Evolutionary conservation across 257 asterid genomes (phyloP), one percentile per base, ranked within the genome.

Genomic region (Capsicum baccatum): DNA sequence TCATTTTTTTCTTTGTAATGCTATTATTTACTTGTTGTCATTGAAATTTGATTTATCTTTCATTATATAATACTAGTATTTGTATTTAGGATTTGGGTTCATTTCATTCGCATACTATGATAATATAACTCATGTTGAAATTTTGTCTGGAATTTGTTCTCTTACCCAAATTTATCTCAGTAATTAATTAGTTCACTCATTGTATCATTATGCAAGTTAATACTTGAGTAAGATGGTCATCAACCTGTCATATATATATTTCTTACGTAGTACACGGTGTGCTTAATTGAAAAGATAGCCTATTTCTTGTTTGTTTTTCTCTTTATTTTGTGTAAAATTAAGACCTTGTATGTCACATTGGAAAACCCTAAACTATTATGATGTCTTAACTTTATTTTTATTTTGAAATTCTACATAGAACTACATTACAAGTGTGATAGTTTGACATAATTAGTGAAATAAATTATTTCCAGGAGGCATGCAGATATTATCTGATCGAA

Each of bases 401-500:
- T 52, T 52, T 62, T 52, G 83, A 54, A 79, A n/a, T 79, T 79
- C 81, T 50, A 42, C 21, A 50, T 21, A 14, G 42, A 44, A 54
- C 54, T 14, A 26, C 26, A 48, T 76, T 76, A 76, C 59, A 76
- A 19, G 9, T 85, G 8, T 35, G 42, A 21, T 9, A 8, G 62
- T 17, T 81, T 81, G 48, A 64, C 48, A 21, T 12, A 76, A 26
- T 74, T 76, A 76, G 19, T 54, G 15, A 54, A 52, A 52, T 26
- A 14, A 14, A 39, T 79, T 60, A 58, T 68, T 82, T 85, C 9
- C 93, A 96, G 99, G 99, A 94, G 91, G 99, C 98, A 0, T 92
- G 99, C 93, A 89, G 95, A 87, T 97, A 90, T 90, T 97, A 97
- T 83, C 64, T 95, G 90, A 85, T 95, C 15, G 98, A 95, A 86